Evolutionary conservation across 306 rosid species (phyloP).

Genomic region (Medicago ruthenica): DNA sequence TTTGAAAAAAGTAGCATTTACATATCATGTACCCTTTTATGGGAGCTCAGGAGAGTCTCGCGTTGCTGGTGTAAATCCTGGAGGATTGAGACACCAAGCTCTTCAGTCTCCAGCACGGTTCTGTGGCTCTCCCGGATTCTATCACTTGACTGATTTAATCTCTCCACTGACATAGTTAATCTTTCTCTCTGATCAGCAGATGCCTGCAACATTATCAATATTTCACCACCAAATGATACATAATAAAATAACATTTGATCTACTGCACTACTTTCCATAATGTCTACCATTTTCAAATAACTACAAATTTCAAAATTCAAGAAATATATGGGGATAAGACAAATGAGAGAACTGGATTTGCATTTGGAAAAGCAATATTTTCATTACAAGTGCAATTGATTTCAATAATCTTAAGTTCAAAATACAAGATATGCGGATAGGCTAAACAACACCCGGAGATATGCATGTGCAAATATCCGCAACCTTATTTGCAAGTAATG

Average conservation of each 20-base stretch:
- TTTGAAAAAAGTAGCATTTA: constrained; percentile 26
- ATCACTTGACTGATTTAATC: constrained; percentile 70
- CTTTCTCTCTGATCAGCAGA: constrained; percentile 82
- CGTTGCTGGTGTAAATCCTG: constrained; percentile 91
- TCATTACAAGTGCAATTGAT: constrained; percentile 18
- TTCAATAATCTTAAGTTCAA: constrained; percentile 22
- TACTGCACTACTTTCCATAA: constrained; percentile 28
- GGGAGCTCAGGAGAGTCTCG: constrained; percentile 83
- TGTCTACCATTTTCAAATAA: constrained; percentile 10
- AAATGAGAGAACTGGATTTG: constrained; percentile 13
- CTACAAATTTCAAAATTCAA: constrained; percentile 35
- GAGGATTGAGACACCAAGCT: constrained; percentile 81
- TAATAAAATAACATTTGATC: constrained; percentile 26
- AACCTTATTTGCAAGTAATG: neutral
- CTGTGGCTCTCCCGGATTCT: constrained; percentile 79
- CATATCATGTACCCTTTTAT: constrained; percentile 59
- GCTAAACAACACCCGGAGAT: constrained; percentile 6
- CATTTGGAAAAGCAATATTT: constrained; percentile 12
- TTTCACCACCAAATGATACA: constrained; percentile 15
- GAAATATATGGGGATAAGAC: neutral
- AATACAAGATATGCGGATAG: neutral
- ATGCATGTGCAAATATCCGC: constrained; percentile 20
- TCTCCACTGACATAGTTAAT: constrained; percentile 80
- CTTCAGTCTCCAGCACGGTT: constrained; percentile 81
- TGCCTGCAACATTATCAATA: constrained; percentile 58